A percentile compares a stretch with the other conserved stretches of the same genome.
Conservation (phyloP, 345 rosid genomes). For the Psidium friedrichsthalianum region DNA sequence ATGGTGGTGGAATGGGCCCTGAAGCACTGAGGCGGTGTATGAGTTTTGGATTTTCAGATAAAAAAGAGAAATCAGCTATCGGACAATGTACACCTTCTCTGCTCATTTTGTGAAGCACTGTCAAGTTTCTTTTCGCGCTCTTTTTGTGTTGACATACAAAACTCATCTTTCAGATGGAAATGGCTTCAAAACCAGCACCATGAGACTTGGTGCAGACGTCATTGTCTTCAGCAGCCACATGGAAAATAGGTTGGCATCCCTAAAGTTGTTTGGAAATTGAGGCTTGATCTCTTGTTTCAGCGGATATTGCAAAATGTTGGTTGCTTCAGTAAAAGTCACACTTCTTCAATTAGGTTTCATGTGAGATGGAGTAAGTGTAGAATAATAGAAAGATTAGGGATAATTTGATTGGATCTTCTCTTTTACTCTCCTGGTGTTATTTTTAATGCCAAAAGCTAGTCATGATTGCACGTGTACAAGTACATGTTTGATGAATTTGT, state of each 20-base stretch:
- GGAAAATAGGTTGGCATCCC: conserved; percentile 43
- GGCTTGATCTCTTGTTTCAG: background rate
- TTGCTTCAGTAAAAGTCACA: background rate
- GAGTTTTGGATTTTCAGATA: conserved; percentile 98
- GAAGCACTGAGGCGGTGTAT: conserved; percentile 78
- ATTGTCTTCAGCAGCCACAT: conserved; percentile 74
- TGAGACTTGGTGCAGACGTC: conserved; percentile 97
- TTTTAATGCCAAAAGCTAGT: background rate
- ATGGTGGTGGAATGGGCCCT: conserved; percentile 97
- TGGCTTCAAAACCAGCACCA: conserved; percentile 96
- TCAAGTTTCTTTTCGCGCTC: background rate
- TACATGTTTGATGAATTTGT: background rate
- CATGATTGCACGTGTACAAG: background rate
- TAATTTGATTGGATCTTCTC: background rate
- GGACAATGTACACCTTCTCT: conserved; percentile 58
- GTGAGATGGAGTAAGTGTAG: background rate
- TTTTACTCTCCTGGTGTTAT: background rate
- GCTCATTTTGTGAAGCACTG: background rate
- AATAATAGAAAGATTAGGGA: background rate
- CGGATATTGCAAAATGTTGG: background rate
- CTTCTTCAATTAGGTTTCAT: background rate
- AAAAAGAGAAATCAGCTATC: conserved; percentile 57
- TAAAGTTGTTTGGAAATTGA: background rate
- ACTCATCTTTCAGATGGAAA: conserved; percentile 64
- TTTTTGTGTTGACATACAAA: conserved; percentile 5